Base-by-base conservation (phyloP, 495 filamentous ascomycete species). In the Penicillium coprophilum region DNA sequence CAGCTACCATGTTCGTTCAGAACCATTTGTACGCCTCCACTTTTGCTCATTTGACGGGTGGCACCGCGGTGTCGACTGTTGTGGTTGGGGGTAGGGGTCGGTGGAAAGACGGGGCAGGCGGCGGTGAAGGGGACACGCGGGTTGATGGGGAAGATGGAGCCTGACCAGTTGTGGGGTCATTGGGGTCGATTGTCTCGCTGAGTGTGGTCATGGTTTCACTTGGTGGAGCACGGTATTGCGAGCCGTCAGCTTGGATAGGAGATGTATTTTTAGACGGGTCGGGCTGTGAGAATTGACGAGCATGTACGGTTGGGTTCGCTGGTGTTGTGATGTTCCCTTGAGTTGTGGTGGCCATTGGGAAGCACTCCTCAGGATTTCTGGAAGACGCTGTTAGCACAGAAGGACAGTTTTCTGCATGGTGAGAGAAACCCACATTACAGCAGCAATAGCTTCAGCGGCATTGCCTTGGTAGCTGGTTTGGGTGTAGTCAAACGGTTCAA, bases 401-500 rank as follows among this genome's bases (percentile, higher is more conserved):
- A 0, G 15, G 34, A n/a, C 27, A 20, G 17, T 2, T n/a, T 40
- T 6, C 0, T 20, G 13, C 10, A 41, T 4, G 53, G 38, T 0
- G 27, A 21, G 17, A n/a, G 12, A 57, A 59, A 71, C 67, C 72
- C 57, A 70, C 73, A 55, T 62, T 62, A 62, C 17, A 30, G 71
- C 65, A 15, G 73, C 73, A 51, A 76, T 72, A 13, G 73, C 75
- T 30, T 74, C 75, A 6, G 71, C 75, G 30, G 77, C 71, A 64
- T 71, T 75, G 57, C 72, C 74, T 54, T 59, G 60, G 49, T 85
- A 92, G 46, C 80, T 83, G 21, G 86, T 84, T 19, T 82, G 70
- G 0, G 91, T 97, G 70, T 98, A 98, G 71, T 98, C 94, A 64
- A 97, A 98, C 1, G 92, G 90, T 72, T 91, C 87, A 68, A 98